Percentiles rank a stretch among this genome's conserved stretches.
Conservation (phyloP, 148 eudicot genomes). For the Cornus kousa region DNA sequence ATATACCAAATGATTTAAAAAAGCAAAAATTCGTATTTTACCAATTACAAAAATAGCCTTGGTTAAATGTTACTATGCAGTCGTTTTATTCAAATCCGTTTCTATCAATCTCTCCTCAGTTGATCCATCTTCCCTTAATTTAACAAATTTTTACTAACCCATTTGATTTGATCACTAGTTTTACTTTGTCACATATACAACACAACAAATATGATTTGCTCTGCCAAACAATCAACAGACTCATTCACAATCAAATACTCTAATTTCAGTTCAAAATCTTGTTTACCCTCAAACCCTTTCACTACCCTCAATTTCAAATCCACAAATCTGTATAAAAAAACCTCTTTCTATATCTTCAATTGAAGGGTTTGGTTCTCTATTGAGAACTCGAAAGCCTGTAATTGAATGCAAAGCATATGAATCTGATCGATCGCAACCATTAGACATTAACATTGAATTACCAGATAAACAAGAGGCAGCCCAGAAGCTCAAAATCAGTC, state of each 20-base stretch:
- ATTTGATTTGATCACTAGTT: not conserved
- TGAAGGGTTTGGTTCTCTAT: slow-evolving; percentile 1
- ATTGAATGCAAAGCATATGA: slow-evolving; percentile 50
- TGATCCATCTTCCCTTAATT: too few species aligned
- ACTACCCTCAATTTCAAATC: not conserved
- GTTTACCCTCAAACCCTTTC: not conserved
- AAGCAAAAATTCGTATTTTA: too few species aligned
- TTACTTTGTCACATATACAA: not conserved
- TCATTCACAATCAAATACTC: not conserved
- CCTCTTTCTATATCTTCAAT: slow-evolving; percentile 11
- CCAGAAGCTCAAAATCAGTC: slow-evolving; percentile 47
- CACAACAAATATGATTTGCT: slow-evolving; percentile 12
- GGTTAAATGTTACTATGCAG: too few species aligned
- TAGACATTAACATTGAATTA: slow-evolving; percentile 41
- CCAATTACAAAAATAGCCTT: too few species aligned
- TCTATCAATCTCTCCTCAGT: too few species aligned
- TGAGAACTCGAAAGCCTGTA: slow-evolving; percentile 8
- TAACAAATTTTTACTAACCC: not conserved
- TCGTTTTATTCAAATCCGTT: too few species aligned
- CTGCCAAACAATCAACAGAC: slow-evolving; percentile 8
- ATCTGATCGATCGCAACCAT: slow-evolving; percentile 33
- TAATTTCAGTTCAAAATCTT: not conserved
- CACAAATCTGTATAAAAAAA: not conserved
- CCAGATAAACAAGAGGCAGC: slow-evolving; percentile 38
- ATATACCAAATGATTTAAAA: too few species aligned